These are phyloP conservation scores for Candida sphagnicola DNA, from an alignment of 805 yeast genomes.

Conservation along the genomic window DNA sequence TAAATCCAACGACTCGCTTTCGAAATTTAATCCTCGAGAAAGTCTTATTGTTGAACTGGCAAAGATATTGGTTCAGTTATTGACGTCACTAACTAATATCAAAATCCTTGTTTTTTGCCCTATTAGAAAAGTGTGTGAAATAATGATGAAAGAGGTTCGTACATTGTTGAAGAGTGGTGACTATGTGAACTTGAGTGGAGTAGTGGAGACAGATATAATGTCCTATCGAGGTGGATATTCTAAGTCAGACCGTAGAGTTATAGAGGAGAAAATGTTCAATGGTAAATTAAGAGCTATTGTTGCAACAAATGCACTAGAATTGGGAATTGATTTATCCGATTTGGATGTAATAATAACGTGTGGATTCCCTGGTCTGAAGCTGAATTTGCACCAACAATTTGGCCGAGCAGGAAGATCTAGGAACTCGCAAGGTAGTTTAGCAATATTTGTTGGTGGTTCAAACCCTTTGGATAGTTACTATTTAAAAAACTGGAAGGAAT, in stretches of 20 bases:
- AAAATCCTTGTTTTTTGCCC: conserved; percentile 89
- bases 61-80: conserved; percentile 60
- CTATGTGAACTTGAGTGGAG: conserved; percentile 37
- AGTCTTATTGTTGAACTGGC: conserved; percentile 77
- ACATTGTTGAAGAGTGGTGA: conserved; percentile 42
- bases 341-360: conserved; percentile 88
- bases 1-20: conserved; percentile 1
- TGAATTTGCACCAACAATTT: conserved; percentile 90
- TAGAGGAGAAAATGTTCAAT: conserved; percentile 85
- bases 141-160: conserved; percentile 79
- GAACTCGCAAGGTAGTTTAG: conserved; percentile 66
- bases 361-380: conserved; percentile 86
- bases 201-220: conserved; percentile 60
- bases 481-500: conserved; percentile 60
- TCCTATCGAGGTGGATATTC: conserved; percentile 95
- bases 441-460: conserved; percentile 76
- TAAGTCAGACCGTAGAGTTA: conserved; percentile 76
- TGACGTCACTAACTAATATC: conserved; percentile 49
- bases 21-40: conserved; percentile 42
- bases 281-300: conserved; percentile 83
- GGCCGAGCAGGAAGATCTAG: conserved; percentile 95
- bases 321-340: conserved; percentile 93
- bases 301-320: conserved; percentile 92
- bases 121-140: conserved; percentile 80
- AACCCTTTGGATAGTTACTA: conserved; percentile 86